phyloP scores from a whole-genome alignment of 495 filamentous ascomycete genomes.

The Xylaria telfairii region DNA sequence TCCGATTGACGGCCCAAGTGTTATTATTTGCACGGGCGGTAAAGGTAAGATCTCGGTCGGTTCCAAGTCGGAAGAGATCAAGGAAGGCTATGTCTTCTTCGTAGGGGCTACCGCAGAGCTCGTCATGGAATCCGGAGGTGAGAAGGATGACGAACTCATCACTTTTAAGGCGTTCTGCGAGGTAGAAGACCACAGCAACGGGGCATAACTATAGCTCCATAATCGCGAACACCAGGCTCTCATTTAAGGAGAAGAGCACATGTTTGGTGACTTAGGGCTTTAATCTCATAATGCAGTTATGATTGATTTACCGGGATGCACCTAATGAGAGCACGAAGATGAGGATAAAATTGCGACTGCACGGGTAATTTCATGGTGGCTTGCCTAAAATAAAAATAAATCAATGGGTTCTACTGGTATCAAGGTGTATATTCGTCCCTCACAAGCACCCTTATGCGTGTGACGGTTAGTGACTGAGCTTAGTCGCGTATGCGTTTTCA shows the following conservation, averaged over 20 bases:
- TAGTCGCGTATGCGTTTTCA: too few species aligned
- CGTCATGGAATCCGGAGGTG: conserved; percentile 70
- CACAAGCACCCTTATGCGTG: neutral
- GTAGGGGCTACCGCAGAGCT: conserved; percentile 89
- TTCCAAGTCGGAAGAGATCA: conserved; percentile 68
- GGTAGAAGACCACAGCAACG: conserved; percentile 55
- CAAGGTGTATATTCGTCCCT: neutral
- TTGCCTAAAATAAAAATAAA: neutral
- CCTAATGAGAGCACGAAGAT: neutral
- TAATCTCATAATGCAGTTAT: neutral
- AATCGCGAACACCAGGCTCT: neutral
- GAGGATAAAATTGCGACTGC: neutral
- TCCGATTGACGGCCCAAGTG: conserved; percentile 83
- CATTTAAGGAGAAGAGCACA: neutral
- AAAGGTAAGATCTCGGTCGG: conserved; percentile 85
- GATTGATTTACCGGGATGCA: neutral
- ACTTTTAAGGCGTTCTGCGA: conserved; percentile 98
- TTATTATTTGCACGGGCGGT: conserved; percentile 87
- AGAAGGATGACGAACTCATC: conserved; percentile 68
- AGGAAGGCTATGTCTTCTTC: conserved; percentile 87
- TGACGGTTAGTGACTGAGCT: neutral
- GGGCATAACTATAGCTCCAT: conserved; percentile 15
- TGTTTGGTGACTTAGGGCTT: neutral
- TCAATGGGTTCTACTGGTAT: neutral
- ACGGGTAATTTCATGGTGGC: neutral